Evolutionary conservation across 2,329 filamentous ascomycete genomes (phyloP), one percentile per base, ranked within the genome.

Genomic region (Xenosphaeropsis pyriputrescens): DNA sequence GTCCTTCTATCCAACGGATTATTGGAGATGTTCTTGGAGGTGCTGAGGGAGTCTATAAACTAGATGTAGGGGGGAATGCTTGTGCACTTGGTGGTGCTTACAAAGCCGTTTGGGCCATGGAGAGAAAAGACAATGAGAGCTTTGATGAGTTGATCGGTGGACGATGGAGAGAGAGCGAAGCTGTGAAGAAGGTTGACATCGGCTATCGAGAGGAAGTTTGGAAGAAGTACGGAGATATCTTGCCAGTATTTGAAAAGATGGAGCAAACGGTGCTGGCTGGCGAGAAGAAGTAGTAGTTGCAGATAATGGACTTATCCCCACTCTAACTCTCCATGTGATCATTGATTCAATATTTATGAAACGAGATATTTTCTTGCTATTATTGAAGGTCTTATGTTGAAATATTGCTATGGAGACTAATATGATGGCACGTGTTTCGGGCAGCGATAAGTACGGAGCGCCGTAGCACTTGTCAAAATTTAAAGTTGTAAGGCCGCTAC

Each of bases 81-180:
- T 98, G 91, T 60, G 91, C 89, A 9, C 62, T 96, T 12, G 91
- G 91, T 12, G 85, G 85, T 6, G 89, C 89, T 18, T 95, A 96
- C 62, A 96, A 96, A 63, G 89, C 91, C 12, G 78, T 93, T 0
- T 98, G 91, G 91, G 86, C 82, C 1, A 66, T 85, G 39, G 85
- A 91, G 64, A 65, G 83, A 35, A 57, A 59, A 17, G 45, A 42
- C 3, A 68, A 65, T 14, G 78, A 93, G 69, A 84, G 71, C 4
- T 96, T 96, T 61, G 91, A 96, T 55, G 79, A 89, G 43, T 66
- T 94, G 45, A 79, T 98, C 43, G 85, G 81, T 6, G 65, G 65
- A 53, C 68, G 91, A 44, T 98, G 91, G 91, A 75, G 73, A 43
- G 89, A 94, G 60, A 78, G 80, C 46, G 78, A 77, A 1, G 85